Base-by-base conservation (phyloP, 495 filamentous ascomycete species). In the Glonium stellatum region DNA sequence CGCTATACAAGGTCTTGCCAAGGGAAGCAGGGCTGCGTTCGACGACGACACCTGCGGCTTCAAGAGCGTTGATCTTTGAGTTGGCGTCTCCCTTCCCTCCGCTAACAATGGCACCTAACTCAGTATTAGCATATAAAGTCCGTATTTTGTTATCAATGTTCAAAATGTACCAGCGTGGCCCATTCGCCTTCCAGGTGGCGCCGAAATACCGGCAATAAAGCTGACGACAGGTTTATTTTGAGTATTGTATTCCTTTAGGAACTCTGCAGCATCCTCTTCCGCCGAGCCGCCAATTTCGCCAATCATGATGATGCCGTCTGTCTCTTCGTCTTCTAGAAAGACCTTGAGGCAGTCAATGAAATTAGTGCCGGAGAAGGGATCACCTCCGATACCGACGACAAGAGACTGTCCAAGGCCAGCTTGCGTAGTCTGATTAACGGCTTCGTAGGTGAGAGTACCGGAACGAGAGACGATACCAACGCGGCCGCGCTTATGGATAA, bases 231-330 rank as follows among this genome's bases (percentile, higher is more conserved):
- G 93, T 82, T 96, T 99, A 78, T 95, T 90, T 73, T 81, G 76
- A 55, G 84, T 88, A 81, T 97, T 97, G 77, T 96, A 81, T 68
- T 80, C 79, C 80, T 87, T 91, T 72, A 97, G 79, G 82, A 92
- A 98, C 64, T 98, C 93, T 66, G 92, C 90, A 19, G 93, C 92
- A 63, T 98, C 95, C 77, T 98, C 93, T 78, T 98, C 93, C 52
- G 93, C 93, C 53, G 88, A 89, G 63, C 93, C 93, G 74, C 93
- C 93, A 70, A 98, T 97, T 80, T 98, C 93, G 73, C 93, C 93
- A 72, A 98, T 97, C 93, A 98, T 96, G 79, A 98, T 97, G 70
- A 98, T 97, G 74, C 93, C 93, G 70, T 98, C 95, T 44, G 93
- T 98, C 76, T 96, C 92, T 71, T 87, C 82, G 76, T 98, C 95